Evolutionary conservation across 2,329 filamentous ascomycete genomes (phyloP).

Genomic region (Verticillium tricorpus): DNA sequence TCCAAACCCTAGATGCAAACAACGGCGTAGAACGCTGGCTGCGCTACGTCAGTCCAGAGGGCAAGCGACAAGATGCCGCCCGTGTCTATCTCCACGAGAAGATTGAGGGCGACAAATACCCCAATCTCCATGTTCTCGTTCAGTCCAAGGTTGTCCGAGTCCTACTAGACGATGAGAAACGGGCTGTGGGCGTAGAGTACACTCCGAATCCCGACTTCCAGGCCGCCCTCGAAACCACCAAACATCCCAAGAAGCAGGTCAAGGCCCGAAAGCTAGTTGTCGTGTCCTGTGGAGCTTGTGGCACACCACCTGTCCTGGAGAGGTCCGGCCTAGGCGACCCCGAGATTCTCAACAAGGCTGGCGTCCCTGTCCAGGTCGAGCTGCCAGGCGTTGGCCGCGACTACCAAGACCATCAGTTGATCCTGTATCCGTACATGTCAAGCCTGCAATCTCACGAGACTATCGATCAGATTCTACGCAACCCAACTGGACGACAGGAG

Average conservation of each 20-base stretch:
- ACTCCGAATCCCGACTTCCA: conserved; percentile 33
- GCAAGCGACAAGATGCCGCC: conserved; percentile 28
- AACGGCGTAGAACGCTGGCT: conserved; percentile 24
- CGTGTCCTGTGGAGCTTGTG: conserved; percentile 35
- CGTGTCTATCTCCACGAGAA: conserved; percentile 23
- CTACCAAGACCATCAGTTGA: conserved; percentile 49
- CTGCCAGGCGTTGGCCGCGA: conserved; percentile 17
- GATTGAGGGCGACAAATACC: conserved; percentile 20
- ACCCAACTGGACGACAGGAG: conserved; percentile 13
- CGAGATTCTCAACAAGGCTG: conserved; percentile 13
- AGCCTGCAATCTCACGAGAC: conserved; percentile 41
- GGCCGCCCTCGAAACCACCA: conserved; percentile 8
- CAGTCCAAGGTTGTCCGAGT: conserved; percentile 21
- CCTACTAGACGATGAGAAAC: conserved; percentile 43
- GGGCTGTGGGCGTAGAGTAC: conserved; percentile 56
- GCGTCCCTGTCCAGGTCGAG: conserved; percentile 14
- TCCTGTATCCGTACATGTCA: conserved; percentile 45
- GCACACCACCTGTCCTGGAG: conserved; percentile 43
- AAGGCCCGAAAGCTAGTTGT: conserved; percentile 43
- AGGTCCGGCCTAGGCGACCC: conserved; percentile 45
- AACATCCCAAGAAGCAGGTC: conserved; percentile 9
- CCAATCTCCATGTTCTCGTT: conserved; percentile 25
- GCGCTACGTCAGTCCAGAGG: conserved; percentile 27
- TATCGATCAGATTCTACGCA: conserved; percentile 21
- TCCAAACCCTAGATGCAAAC: conserved; percentile 40